Conservation (phyloP, 495 filamentous ascomycete species). For the Aspergillus incahuasiensis region DNA sequence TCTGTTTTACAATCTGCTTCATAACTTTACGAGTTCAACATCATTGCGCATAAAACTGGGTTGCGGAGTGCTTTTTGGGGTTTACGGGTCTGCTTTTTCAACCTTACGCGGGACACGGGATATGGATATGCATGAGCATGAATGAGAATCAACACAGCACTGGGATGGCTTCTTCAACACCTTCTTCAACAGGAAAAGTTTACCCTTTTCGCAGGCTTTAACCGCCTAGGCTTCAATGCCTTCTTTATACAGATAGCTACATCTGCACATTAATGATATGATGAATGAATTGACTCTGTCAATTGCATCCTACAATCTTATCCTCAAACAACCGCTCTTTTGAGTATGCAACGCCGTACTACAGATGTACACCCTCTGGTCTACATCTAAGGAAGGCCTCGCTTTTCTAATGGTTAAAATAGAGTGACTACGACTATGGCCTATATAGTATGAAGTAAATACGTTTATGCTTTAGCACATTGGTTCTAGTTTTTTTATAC, state of each 20-base stretch:
- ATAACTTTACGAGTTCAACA: slow-evolving; percentile 26
- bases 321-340: background rate
- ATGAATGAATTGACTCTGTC: slow-evolving; percentile 7
- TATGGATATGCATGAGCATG: slow-evolving; percentile 33
- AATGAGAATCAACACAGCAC: slow-evolving; percentile 35
- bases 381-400: no score
- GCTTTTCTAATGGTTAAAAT: no score
- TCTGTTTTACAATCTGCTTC: slow-evolving; percentile 10
- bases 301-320: background rate
- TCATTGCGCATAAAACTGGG: slow-evolving; percentile 25
- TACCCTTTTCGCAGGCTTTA: slow-evolving; percentile 13
- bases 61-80: slow-evolving; percentile 39
- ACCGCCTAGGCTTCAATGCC: slow-evolving; percentile 4
- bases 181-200: slow-evolving; percentile 39
- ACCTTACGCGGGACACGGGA: slow-evolving; percentile 45
- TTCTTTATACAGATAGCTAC: slow-evolving; percentile 1
- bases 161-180: slow-evolving; percentile 38
- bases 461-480: no score
- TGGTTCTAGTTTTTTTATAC: no score
- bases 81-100: slow-evolving; percentile 48
- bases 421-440: no score
- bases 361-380: no score
- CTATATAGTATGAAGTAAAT: no score
- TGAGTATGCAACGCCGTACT: no score
- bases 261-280: slow-evolving; percentile 16